Evolutionary conservation across 1,139 yeast species (phyloP), one percentile per base, ranked within the genome.

Genomic region (Suhomyces kunorum): DNA sequence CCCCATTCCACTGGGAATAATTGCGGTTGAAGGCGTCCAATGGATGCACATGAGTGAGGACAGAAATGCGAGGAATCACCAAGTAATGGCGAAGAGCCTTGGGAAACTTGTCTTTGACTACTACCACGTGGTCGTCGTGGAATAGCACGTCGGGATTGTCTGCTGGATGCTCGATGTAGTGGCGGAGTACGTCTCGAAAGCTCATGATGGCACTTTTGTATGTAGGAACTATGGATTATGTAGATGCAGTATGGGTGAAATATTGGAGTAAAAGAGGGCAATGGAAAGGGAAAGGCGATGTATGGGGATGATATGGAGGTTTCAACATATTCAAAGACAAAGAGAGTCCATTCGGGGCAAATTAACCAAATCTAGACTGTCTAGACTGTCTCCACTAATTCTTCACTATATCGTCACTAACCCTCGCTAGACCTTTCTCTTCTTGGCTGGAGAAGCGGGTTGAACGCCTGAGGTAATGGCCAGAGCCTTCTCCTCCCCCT

Each of bases 11-110:
- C n/a, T 42, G 43, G 9, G 20, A n/a, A 28, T 49, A 48, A 37
- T 68, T 59, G 4, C 61, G 45, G 27, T 50, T 51, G 43, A 85
- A 74, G 1, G 76, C 87, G 15, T 63, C 63, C 32, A 80, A 59
- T 5, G 95, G 95, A 45, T 76, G 78, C 14, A 51, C 43, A 15
- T 50, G 58, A 3, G 85, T 71, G 18, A 74, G 48, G 6, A 49
- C 35, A 0, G 46, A 43, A 37, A 68, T 64, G 43, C 82, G 64
- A 1, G 94, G 90, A 22, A 87, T 59, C 2, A 87, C 66, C 36
- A 87, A 63, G 45, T 73, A 71, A 55, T 87, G 95, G 18, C 78
- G 64, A 12, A 64, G 50, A 1, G 90, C 65, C 55, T 87, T 87
- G 12, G 92, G 88, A 54, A 66, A 87, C 34, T 58, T 58, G 56